Conservation (phyloP, 2,329 filamentous ascomycete species). For the Fusarium nisikadoi region DNA sequence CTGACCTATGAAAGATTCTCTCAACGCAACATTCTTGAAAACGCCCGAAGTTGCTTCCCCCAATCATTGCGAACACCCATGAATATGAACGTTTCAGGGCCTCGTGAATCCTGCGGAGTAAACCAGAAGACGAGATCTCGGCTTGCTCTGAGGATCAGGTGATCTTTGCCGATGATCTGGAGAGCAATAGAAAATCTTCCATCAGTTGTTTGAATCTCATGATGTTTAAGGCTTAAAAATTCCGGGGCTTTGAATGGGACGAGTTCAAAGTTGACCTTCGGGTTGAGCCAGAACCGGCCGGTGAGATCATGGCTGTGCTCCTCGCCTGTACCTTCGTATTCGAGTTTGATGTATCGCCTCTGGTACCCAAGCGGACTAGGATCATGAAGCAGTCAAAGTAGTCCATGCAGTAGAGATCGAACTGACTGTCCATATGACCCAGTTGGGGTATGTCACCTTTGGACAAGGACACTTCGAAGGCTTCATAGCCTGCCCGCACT, state of each 20-base stretch:
- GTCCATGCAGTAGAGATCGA: slow-evolving; percentile 8
- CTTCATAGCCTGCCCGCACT: not conserved
- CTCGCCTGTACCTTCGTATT: not conserved
- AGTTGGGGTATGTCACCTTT: not conserved
- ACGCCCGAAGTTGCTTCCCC: not conserved
- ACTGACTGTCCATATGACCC: not conserved
- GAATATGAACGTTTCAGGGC: not conserved
- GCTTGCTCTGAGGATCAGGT: not conserved
- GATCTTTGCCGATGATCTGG: not conserved
- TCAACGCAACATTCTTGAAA: not conserved
- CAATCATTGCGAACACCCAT: slow-evolving; percentile 3
- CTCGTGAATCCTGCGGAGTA: not conserved
- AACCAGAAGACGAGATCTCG: slow-evolving; percentile 1
- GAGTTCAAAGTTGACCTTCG: not conserved
- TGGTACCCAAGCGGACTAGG: not conserved
- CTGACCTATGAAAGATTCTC: too few relatives aligned
- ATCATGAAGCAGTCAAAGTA: not conserved
- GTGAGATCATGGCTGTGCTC: not conserved
- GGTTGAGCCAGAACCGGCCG: not conserved
- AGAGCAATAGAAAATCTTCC: not conserved
- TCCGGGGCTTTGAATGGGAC: not conserved
- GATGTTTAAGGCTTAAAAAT: not conserved
- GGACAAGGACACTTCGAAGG: not conserved
- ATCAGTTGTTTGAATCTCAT: not conserved
- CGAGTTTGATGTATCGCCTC: not conserved